A percentile compares a stretch with the other conserved stretches of the same genome.
phyloP scores from a whole-genome alignment of 306 rosid genomes.

The Vigna mungo region DNA sequence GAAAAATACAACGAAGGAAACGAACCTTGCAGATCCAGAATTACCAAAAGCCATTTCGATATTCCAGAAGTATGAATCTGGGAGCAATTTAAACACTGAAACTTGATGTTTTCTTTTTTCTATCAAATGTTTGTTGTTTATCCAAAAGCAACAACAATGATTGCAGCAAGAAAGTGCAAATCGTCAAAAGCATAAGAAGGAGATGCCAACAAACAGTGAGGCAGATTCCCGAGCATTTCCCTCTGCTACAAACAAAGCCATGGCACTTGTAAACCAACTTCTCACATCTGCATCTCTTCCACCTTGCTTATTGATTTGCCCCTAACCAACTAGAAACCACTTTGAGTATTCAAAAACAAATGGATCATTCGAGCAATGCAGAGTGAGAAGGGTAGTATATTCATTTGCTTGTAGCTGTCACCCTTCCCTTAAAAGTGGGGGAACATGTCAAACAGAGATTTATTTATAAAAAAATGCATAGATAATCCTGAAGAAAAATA shows the following conservation, averaged over 20 bases:
- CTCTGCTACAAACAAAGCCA: constrained; percentile 40
- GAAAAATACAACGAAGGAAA: constrained; percentile 24
- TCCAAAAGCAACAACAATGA: constrained; percentile 18
- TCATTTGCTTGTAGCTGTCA: constrained; percentile 41
- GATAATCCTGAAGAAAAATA: not conserved
- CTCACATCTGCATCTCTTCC: constrained; percentile 29
- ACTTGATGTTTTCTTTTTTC: not conserved
- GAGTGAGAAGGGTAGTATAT: constrained; percentile 29
- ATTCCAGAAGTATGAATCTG: constrained; percentile 41
- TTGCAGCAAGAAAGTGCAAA: constrained; percentile 26
- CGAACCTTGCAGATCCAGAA: constrained; percentile 73
- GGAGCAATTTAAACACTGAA: constrained; percentile 31
- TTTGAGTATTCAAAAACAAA: constrained; percentile 31
- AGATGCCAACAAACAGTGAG: constrained; percentile 28
- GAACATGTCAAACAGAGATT: constrained; percentile 37
- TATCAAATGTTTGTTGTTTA: constrained; percentile 6
- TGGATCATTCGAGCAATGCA: constrained; percentile 30
- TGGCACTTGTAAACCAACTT: constrained; percentile 27
- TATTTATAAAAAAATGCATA: not conserved
- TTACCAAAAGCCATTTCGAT: constrained; percentile 68
- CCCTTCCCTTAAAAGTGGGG: constrained; percentile 38
- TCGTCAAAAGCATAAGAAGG: constrained; percentile 31
- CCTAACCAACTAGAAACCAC: constrained; percentile 34
- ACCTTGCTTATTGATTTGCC: constrained; percentile 4
- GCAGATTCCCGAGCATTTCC: constrained; percentile 47